These are phyloP conservation scores for Conidiobolus incongruus DNA, from an alignment of 371 early-diverging fungal genomes.

Conservation along the genomic window DNA sequence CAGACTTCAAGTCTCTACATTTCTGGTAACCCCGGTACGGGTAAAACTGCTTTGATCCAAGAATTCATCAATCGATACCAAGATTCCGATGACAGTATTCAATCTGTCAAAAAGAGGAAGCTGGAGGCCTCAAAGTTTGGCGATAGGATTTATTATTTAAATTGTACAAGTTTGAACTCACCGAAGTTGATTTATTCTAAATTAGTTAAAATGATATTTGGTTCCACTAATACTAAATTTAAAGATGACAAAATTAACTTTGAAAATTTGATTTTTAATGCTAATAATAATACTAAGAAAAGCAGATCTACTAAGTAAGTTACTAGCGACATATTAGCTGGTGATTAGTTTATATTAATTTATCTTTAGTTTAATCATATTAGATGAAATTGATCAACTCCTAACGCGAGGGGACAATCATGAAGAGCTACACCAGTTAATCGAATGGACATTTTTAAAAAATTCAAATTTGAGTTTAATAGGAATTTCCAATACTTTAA, in stretches of 20 bases:
- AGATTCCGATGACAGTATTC: no score
- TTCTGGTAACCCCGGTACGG: conserved; percentile 85
- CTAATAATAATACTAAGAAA: no score
- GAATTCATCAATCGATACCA: conserved; percentile 6
- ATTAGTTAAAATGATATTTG: conserved; percentile 28
- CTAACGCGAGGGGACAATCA: conserved; percentile 33
- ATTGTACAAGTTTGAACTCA: conserved; percentile 65
- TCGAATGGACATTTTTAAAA: conserved; percentile 43
- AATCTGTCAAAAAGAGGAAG: conserved; percentile 19
- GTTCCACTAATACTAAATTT: no score
- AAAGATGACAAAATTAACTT: no score
- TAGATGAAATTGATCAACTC: conserved; percentile 86
- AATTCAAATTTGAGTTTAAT: conserved; percentile 49
- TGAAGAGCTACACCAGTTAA: conserved; percentile 72
- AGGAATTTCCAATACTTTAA: conserved; percentile 91
- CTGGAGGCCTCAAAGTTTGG: conserved; percentile 3
- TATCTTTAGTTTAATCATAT: conserved; percentile 42
- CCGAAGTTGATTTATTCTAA: conserved; percentile 41
- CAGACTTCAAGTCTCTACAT: conserved; percentile 82
- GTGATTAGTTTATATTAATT: no score
- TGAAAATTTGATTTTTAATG: no score
- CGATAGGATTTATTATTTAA: conserved; percentile 30
- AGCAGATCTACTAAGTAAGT: no score
- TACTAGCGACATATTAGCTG: no score
- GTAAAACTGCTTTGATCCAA: conserved; percentile 72